phyloP scores from a whole-genome alignment of 768 basidiomycete genomes.

The Phallus indusiatus region DNA sequence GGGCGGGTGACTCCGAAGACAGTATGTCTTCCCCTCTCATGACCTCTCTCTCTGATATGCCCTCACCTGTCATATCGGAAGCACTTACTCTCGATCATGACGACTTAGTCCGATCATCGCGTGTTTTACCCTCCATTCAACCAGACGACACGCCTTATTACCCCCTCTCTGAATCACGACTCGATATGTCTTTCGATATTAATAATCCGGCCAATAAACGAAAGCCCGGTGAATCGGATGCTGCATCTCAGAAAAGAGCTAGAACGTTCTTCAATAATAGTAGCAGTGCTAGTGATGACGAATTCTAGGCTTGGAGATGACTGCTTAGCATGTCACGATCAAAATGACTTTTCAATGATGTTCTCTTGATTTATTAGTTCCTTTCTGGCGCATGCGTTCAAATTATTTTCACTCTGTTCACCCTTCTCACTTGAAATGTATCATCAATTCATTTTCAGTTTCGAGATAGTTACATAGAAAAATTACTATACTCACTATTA shows the following conservation, averaged over 20 bases:
- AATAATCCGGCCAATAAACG: conserved; percentile 2
- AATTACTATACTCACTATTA: too few species aligned
- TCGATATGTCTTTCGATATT: conserved; percentile 1
- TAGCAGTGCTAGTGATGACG: not conserved
- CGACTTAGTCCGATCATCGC: not conserved
- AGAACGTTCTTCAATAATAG: not conserved
- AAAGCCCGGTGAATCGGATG: not conserved
- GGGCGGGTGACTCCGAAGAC: not conserved
- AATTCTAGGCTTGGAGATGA: not conserved
- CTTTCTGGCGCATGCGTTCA: not conserved
- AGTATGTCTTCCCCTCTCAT: not conserved
- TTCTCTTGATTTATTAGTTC: not conserved
- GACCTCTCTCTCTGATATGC: not conserved
- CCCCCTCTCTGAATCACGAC: conserved; percentile 10
- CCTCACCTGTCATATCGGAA: not conserved
- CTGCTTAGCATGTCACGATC: not conserved
- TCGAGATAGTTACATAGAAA: too few species aligned
- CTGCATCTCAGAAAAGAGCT: conserved; percentile 3
- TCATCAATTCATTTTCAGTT: not conserved
- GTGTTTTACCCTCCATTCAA: not conserved
- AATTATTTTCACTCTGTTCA: not conserved
- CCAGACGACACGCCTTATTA: conserved; percentile 3
- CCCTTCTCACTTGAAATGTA: not conserved
- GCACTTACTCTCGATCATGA: not conserved
- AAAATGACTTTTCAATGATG: not conserved